These are phyloP conservation scores for Aspergillus awamori DNA, from an alignment of 2,329 filamentous ascomycete genomes.

Conservation along the genomic window DNA sequence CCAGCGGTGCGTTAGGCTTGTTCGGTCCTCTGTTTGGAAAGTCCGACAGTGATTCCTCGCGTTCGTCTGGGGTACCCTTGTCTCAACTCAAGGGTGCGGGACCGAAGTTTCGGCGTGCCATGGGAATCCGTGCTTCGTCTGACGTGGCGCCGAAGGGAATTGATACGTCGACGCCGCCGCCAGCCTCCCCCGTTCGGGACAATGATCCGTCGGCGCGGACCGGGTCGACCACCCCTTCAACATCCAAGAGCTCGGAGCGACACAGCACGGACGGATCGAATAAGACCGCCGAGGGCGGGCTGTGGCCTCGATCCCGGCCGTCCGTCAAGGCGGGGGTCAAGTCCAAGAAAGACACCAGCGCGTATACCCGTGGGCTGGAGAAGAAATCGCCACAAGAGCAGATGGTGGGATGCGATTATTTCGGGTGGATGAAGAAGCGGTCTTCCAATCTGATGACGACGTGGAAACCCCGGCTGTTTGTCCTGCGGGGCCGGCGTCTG, in stretches of 20 bases:
- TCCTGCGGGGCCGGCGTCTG: constrained; percentile 85
- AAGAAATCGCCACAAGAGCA: constrained; percentile 82
- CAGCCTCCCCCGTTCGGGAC: constrained; percentile 53
- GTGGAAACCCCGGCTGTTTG: constrained; percentile 96
- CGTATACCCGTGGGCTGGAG: constrained; percentile 82
- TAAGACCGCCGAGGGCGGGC: constrained; percentile 51
- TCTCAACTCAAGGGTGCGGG: constrained; percentile 61
- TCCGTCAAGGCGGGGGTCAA: constrained; percentile 57
- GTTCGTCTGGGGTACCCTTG: constrained; percentile 51
- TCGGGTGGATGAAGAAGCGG: constrained; percentile 99
- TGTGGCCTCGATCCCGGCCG: constrained; percentile 55
- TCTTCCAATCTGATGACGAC: constrained; percentile 94
- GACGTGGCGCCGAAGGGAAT: constrained; percentile 66
- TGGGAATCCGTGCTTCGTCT: constrained; percentile 82
- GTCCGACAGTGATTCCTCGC: constrained; percentile 54
- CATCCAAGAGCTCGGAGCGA: constrained; percentile 73
- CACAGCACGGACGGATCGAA: constrained; percentile 69
- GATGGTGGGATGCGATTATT: constrained; percentile 85
- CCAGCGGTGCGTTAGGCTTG: constrained; percentile 47
- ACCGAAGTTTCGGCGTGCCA: constrained; percentile 60
- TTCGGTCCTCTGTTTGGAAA: constrained; percentile 52
- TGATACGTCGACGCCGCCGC: constrained; percentile 45
- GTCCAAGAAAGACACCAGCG: constrained; percentile 91
- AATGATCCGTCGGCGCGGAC: constrained; percentile 68
- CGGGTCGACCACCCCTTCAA: constrained; percentile 70